Evolutionary conservation across 768 basidiomycete species (phyloP).

Genomic region (Mycena kentingensis): DNA sequence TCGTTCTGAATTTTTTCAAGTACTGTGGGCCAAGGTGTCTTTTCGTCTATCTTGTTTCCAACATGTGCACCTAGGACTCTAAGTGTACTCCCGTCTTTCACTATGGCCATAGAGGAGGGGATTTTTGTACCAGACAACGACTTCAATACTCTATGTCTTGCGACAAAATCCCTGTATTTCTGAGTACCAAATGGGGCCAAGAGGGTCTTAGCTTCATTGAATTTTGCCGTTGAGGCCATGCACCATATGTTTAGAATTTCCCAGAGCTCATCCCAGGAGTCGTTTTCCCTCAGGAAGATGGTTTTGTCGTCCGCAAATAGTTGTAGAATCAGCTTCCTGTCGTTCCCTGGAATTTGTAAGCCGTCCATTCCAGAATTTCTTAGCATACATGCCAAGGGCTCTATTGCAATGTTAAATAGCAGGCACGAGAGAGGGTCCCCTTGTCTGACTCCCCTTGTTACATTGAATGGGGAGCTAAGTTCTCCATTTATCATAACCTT

Average conservation of each 20-base stretch:
- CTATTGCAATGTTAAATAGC: not conserved
- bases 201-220: not conserved
- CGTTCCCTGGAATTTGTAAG: not conserved
- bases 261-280: not conserved
- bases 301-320: slow-evolving; percentile 2
- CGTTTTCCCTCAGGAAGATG: not conserved
- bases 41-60: not conserved
- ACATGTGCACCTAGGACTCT: not conserved
- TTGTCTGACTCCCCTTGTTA: not conserved
- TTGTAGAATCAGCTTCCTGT: not conserved
- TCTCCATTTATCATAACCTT: not conserved
- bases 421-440: not conserved
- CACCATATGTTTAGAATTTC: not conserved
- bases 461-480: not conserved
- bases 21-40: not conserved
- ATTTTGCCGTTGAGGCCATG: not conserved
- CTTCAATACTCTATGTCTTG: not conserved
- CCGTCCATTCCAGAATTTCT: not conserved
- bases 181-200: not conserved
- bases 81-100: not conserved
- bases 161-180: not conserved
- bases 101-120: not conserved
- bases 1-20: too few species aligned
- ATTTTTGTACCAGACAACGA: too few species aligned
- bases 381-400: slow-evolving; percentile 1